phyloP scores from a whole-genome alignment of 169 alveolate species.

The Eimeria brunetti region DNA sequence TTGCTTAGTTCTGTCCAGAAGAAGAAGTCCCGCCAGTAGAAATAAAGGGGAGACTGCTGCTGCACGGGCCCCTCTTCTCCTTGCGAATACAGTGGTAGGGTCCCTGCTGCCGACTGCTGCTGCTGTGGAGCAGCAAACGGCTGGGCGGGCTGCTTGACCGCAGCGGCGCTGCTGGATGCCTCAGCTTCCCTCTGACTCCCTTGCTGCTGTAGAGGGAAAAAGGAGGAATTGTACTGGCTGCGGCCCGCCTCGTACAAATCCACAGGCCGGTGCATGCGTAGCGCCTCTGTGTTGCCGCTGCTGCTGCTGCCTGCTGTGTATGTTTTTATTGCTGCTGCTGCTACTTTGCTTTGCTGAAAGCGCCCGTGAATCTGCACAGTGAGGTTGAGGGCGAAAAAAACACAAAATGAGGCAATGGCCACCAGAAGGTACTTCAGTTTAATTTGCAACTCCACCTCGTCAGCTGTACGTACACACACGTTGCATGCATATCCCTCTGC shows the following conservation, averaged over 20 bases:
- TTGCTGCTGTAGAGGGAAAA: background rate
- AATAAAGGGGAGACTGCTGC: conserved; percentile 42
- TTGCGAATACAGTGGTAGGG: background rate
- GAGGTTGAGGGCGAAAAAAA: conserved; percentile 52
- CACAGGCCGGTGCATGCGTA: background rate
- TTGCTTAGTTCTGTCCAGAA: conserved; percentile 56
- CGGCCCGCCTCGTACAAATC: background rate
- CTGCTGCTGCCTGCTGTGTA: conserved; percentile 2
- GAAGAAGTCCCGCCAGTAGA: conserved; percentile 65
- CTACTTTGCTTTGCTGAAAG: conserved; percentile 56
- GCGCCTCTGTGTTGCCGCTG: background rate
- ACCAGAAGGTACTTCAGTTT: conserved; percentile 52
- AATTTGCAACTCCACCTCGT: conserved; percentile 44
- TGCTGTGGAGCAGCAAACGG: background rate
- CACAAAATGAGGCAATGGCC: conserved; percentile 50
- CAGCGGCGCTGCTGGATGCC: conserved; percentile 12
- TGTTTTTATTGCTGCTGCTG: conserved; percentile 46
- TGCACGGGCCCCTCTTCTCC: conserved; percentile 24
- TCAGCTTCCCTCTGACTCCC: background rate
- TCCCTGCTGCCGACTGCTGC: background rate
- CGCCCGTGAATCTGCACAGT: conserved; percentile 69
- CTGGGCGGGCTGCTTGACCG: background rate
- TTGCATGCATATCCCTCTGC: background rate
- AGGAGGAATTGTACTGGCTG: background rate
- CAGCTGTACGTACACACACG: conserved; percentile 29